Conservation (phyloP, 345 rosid genomes). For the Gossypium sturtianum region DNA sequence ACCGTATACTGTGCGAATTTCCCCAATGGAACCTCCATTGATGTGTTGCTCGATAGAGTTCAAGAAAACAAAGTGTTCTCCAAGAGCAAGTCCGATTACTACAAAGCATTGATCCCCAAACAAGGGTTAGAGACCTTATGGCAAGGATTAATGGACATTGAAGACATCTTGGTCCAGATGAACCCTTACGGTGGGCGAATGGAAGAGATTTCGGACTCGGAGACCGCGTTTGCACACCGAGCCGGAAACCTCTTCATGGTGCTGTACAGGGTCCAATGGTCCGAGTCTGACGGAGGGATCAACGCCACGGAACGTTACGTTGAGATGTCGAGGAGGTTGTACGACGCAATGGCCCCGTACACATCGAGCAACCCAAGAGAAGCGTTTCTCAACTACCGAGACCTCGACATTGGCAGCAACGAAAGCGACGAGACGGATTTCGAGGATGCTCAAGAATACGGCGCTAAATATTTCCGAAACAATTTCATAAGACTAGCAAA, state of each 20-base stretch:
- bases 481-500: not conserved
- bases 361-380: not conserved
- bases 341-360: not conserved
- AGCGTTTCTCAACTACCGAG: slow-evolving; percentile 7
- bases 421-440: not conserved
- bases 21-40: slow-evolving; percentile 3
- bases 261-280: not conserved
- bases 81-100: slow-evolving; percentile 5
- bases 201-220: not conserved
- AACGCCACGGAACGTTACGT: not conserved
- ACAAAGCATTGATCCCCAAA: not conserved
- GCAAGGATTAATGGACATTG: not conserved
- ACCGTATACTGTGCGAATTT: not conserved
- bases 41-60: slow-evolving; percentile 4
- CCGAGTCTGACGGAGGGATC: not conserved
- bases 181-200: slow-evolving; percentile 7
- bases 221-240: not conserved
- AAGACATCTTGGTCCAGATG: not conserved
- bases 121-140: not conserved
- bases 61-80: not conserved
- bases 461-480: not conserved
- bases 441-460: not conserved
- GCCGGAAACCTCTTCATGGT: not conserved
- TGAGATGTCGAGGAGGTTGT: not conserved
- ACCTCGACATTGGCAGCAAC: slow-evolving; percentile 10